Conservation (phyloP, 768 basidiomycete species). For the Cubamyces lactineus region DNA sequence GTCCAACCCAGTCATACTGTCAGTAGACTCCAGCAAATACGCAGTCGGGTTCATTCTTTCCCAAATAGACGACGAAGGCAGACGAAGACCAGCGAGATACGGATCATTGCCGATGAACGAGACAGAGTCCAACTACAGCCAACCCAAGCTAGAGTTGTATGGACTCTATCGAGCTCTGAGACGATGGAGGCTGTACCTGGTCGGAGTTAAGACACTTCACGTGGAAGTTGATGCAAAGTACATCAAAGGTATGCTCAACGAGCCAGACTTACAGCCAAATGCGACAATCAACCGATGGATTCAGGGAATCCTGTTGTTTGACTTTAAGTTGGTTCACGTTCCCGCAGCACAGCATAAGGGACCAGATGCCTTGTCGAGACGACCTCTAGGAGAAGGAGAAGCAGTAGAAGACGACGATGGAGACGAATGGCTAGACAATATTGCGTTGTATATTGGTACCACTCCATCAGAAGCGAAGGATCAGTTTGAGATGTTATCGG, state of each 20-base stretch:
- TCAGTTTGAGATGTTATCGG: background rate
- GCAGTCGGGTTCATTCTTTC: constrained; percentile 44
- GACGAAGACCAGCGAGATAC: constrained; percentile 22
- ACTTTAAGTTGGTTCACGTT: constrained; percentile 43
- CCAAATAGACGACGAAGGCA: constrained; percentile 28
- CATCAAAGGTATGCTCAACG: constrained; percentile 48
- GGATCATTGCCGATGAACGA: constrained; percentile 40
- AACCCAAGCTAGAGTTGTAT: constrained; percentile 36
- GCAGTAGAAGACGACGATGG: constrained; percentile 21
- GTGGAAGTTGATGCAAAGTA: constrained; percentile 45
- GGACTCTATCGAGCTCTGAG: constrained; percentile 30
- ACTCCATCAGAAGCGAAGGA: background rate
- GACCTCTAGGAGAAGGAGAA: constrained; percentile 24
- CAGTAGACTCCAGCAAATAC: constrained; percentile 42
- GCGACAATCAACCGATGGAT: constrained; percentile 48
- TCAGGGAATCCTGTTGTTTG: constrained; percentile 40
- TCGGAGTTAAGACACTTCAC: constrained; percentile 36
- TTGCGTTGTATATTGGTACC: background rate
- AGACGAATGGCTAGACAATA: constrained; percentile 10
- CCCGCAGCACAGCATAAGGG: constrained; percentile 33
- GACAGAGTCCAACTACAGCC: constrained; percentile 30
- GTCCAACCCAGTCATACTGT: constrained; percentile 33
- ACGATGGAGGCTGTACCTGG: constrained; percentile 29
- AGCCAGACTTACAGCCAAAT: constrained; percentile 42
- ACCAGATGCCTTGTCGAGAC: constrained; percentile 44